Conservation (phyloP, 306 rosid species). For the Citrullus amarus region DNA sequence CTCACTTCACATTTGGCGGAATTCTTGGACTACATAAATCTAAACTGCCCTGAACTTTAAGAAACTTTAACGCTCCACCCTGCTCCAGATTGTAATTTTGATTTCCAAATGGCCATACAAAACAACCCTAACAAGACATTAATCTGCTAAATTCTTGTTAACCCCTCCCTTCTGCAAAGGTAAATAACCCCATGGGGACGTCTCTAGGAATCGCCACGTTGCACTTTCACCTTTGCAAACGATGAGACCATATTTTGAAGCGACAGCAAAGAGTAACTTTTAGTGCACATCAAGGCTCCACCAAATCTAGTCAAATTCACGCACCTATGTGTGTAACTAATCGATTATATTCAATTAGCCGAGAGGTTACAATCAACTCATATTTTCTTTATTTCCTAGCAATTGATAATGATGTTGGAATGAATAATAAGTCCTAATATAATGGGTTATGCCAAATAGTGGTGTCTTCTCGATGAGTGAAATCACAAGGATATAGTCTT, state of each 20-base stretch:
- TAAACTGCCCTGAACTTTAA: neutral
- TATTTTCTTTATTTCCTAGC: neutral
- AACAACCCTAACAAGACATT: neutral
- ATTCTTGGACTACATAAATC: neutral
- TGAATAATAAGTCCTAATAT: neutral
- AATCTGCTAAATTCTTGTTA: neutral
- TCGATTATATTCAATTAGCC: neutral
- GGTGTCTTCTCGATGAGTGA: neutral
- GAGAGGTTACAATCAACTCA: neutral
- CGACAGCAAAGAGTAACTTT: slow-evolving; percentile 2
- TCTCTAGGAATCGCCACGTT: neutral
- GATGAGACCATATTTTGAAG: neutral
- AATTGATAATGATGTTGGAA: neutral
- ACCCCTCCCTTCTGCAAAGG: neutral
- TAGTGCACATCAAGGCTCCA: neutral
- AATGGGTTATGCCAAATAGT: neutral
- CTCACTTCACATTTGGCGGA: neutral
- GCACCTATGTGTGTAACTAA: neutral
- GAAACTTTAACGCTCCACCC: neutral
- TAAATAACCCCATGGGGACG: neutral
- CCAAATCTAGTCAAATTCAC: neutral
- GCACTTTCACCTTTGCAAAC: neutral
- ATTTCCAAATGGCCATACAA: neutral
- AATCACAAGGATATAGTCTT: neutral
- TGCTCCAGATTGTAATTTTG: neutral